These are phyloP conservation scores for Aquilaria malaccensis DNA, from an alignment of 345 rosid genomes.

Conservation along the genomic window DNA sequence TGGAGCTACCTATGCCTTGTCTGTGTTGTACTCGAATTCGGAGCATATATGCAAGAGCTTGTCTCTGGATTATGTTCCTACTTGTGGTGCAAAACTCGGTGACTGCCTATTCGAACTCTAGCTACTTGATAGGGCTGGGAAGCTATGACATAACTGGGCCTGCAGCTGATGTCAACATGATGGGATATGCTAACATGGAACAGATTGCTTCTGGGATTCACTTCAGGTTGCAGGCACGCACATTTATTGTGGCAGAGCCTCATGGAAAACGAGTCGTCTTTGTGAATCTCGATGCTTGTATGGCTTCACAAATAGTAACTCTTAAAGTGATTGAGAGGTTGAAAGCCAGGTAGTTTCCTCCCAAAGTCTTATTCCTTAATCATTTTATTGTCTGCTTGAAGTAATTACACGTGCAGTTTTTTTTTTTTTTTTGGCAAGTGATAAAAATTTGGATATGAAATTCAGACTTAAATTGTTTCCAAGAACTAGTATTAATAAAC, in stretches of 20 bases:
- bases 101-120: conserved; percentile 31
- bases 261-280: conserved; percentile 64
- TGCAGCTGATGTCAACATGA: conserved; percentile 93
- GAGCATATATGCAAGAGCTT: conserved; percentile 7
- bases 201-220: conserved; percentile 77
- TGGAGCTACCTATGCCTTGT: conserved; percentile 21
- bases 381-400: background rate
- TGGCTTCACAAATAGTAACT: conserved; percentile 81
- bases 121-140: conserved; percentile 77
- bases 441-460: too few species aligned
- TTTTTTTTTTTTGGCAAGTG: too few species aligned
- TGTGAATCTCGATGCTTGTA: conserved; percentile 88
- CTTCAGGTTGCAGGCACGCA: conserved; percentile 74
- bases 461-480: too few species aligned
- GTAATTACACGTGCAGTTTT: too few species aligned
- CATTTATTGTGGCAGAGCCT: conserved; percentile 68
- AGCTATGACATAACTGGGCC: conserved; percentile 94
- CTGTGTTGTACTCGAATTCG: conserved; percentile 14
- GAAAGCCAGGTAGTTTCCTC: conserved; percentile 51
- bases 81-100: conserved; percentile 21
- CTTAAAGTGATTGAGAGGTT: conserved; percentile 82
- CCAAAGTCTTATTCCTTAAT: background rate
- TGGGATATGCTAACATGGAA: conserved; percentile 81
- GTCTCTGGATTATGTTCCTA: conserved; percentile 30
- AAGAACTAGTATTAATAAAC: background rate